Evolutionary conservation across 2,329 filamentous ascomycete genomes (phyloP), one percentile per base, ranked within the genome.

Genomic region (Rutstroemia sp.): DNA sequence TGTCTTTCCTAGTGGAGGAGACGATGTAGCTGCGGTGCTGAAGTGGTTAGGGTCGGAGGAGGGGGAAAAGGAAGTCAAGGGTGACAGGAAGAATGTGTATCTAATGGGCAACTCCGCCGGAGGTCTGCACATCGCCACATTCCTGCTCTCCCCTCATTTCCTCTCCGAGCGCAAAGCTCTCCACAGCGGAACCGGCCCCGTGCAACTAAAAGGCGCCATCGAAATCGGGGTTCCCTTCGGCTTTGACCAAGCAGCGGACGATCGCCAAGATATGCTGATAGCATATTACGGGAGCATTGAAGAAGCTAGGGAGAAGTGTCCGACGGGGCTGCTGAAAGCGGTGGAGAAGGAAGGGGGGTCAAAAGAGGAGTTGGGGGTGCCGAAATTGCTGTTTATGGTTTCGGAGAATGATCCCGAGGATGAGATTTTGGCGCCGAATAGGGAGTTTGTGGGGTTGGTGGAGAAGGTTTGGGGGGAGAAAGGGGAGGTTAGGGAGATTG

Each of bases 21-120:
- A 69, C 48, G 68, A 69, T 60, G 57, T 69, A 1, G 44, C 49
- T 19, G 16, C 54, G 2, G 62, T 63, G 9, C 27, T 56, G 6
- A 48, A 51, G 19, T 54, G 51, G 51, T 23, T 54, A n/a, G 39
- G 39, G 2, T 48, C 51, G 10, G 65, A 44, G 57, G 58, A 25
- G 66, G 65, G 66, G 16, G 64, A 6, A 57, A 64, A 51, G 52
- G 42, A 6, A 56, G 57, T 30, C n/a, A 38, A 17, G 25, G 25
- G 58, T 5, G 59, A 54, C 9, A 59, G 53, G 17, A 55, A 59
- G 10, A 59, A 68, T 46, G 62, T 70, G 1, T 65, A 61, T 34
- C 39, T 69, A 8, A 53, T 66, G 52, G 68, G 67, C 1, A 69
- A 69, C 48, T 69, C 66, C 19, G 67, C 67, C 1, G 68, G 68